phyloP scores from a whole-genome alignment of 2,329 filamentous ascomycete species.

The Hypoxylon sp. region DNA sequence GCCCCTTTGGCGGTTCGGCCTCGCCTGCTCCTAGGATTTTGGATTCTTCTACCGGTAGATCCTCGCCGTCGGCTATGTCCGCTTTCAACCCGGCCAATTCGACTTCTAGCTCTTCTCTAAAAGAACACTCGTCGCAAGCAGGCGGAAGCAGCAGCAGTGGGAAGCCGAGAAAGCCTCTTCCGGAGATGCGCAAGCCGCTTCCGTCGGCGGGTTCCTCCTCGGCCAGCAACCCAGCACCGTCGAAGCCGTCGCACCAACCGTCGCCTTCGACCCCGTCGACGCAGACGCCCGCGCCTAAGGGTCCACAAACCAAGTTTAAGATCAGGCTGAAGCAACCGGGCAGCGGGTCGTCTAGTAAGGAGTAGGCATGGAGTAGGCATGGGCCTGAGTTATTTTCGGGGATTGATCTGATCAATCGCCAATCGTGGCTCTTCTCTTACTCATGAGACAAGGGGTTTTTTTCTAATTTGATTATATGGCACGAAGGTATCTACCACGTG shows the following conservation, averaged over 20 bases:
- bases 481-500: no score
- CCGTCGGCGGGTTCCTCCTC: conserved; percentile 38
- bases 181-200: conserved; percentile 43
- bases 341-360: conserved; percentile 12
- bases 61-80: conserved; percentile 14
- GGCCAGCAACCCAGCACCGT: conserved; percentile 27
- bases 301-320: conserved; percentile 41
- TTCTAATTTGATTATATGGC: conserved; percentile 1
- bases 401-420: not conserved
- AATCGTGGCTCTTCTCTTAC: not conserved
- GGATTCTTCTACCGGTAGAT: conserved; percentile 4
- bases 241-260: conserved; percentile 9
- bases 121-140: conserved; percentile 26
- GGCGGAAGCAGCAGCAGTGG: conserved; percentile 27
- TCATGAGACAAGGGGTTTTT: no score
- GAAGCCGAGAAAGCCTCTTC: conserved; percentile 44
- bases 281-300: conserved; percentile 32
- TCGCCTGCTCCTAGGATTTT: conserved; percentile 13
- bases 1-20: conserved; percentile 1
- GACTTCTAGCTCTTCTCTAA: conserved; percentile 14
- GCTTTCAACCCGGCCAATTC: conserved; percentile 1
- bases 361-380: no score
- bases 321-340: conserved; percentile 43
- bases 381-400: no score
- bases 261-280: conserved; percentile 1